Evolutionary conservation across 306 rosid species (phyloP), one percentile per base, ranked within the genome.

Genomic region (Coriaria nepalensis): DNA sequence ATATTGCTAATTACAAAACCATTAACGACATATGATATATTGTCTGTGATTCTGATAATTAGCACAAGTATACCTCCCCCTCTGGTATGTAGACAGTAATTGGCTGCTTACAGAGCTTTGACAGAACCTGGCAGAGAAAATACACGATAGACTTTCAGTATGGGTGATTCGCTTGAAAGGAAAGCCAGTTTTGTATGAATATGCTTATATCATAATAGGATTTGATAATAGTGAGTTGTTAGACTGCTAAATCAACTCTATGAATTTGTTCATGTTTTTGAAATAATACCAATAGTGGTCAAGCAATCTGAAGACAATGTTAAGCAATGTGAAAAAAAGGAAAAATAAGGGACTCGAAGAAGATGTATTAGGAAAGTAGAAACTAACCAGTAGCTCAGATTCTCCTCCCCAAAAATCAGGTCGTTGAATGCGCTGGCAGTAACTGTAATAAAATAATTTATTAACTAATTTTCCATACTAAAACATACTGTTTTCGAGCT

Each of bases 331-430:
- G n/a, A n/a, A n/a, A n/a, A n/a, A n/a, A n/a, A n/a, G n/a, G n/a
- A n/a, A n/a, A n/a, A 20, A 20, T 20, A 20, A 20, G 29, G 41
- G 32, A n/a, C 9, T 10, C 42, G 29, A 20, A 10, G 58, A 53
- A 35, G n/a, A 57, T 41, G 33, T 47, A 52, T 50, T 6, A 15
- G 42, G 43, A 57, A 61, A 61, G 37, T 20, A 20, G 29, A 3
- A 46, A 78, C 79, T 74, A 32, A 90, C 98, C 95, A 90, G 66
- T 37, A 85, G 74, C 74, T 81, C 98, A 0, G 95, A 84, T 62
- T 90, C 98, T 65, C 98, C 95, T 63, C 95, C 95, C 98, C 95
- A 90, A 77, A 90, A 90, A 69, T 90, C 85, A 39, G 92, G 81
- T 48, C 70, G 66, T 35, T 6, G 70, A 66, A 90, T 79, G 58